A percentile compares a stretch with the other conserved stretches of the same genome.
Evolutionary conservation across 192 early-diverging fungal genomes (phyloP).

Genomic region (Backusella parvicylindrica): DNA sequence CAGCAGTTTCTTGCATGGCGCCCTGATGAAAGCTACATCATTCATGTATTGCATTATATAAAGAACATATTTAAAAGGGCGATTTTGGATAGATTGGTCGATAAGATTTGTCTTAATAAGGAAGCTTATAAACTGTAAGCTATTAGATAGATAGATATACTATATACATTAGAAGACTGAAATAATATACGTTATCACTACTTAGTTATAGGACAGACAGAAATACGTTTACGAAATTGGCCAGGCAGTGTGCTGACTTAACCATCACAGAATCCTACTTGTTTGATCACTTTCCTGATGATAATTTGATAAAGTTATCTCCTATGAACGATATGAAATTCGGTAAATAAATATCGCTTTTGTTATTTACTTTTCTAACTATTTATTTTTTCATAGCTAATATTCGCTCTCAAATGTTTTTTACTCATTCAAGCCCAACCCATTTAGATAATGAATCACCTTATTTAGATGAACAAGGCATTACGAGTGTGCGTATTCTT

Average conservation of each 20-base stretch:
- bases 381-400: background rate
- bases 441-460: background rate
- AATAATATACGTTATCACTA: background rate
- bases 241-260: conserved; percentile 70
- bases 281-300: conserved; percentile 53
- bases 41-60: conserved; percentile 84
- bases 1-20: conserved; percentile 85
- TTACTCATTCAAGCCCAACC: no score
- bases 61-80: conserved; percentile 84
- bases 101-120: conserved; percentile 60
- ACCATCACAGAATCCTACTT: conserved; percentile 63
- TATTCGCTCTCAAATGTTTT: background rate
- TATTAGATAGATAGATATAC: background rate
- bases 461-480: background rate
- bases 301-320: conserved; percentile 58
- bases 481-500: background rate
- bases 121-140: conserved; percentile 63
- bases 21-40: conserved; percentile 81
- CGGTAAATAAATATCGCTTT: conserved; percentile 21
- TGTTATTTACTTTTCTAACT: background rate
- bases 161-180: background rate
- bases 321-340: conserved; percentile 52
- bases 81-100: conserved; percentile 61
- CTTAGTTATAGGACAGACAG: conserved; percentile 58
- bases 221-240: conserved; percentile 58